phyloP scores from a whole-genome alignment of 1,284 basidiomycete genomes.

The Bondarzewia mesenterica region DNA sequence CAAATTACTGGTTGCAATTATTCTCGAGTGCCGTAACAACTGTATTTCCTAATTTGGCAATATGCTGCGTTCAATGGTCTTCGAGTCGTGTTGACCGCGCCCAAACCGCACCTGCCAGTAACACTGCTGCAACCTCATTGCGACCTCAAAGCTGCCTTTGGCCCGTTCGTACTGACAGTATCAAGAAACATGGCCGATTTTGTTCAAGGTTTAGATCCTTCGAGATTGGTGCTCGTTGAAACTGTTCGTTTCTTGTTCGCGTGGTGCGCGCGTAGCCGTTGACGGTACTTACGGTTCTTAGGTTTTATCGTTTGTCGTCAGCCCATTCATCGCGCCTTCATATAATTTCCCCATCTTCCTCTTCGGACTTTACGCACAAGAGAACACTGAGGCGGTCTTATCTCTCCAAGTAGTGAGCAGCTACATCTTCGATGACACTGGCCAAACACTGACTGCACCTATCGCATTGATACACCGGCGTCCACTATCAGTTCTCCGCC shows the following conservation, averaged over 20 bases:
- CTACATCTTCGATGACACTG: background rate
- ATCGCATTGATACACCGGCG: background rate
- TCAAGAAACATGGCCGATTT: slow-evolving; percentile 71
- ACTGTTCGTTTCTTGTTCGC: slow-evolving; percentile 34
- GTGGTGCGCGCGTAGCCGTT: background rate
- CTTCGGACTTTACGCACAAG: slow-evolving; percentile 65
- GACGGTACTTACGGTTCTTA: slow-evolving; percentile 14
- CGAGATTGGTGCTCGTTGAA: slow-evolving; percentile 55
- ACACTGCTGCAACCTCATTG: no score
- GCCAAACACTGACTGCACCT: slow-evolving; percentile 1
- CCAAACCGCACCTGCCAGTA: no score
- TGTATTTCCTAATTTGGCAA: no score
- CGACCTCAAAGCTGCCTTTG: no score
- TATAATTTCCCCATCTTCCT: slow-evolving; percentile 73
- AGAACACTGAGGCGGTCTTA: slow-evolving; percentile 52
- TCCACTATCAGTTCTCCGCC: slow-evolving; percentile 48
- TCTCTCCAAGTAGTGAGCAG: slow-evolving; percentile 52
- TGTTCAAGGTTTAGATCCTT: slow-evolving; percentile 59
- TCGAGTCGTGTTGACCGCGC: no score
- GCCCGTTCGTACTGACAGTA: no score
- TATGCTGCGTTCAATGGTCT: no score
- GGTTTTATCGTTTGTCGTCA: slow-evolving; percentile 51
- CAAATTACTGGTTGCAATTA: no score
- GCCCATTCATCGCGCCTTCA: slow-evolving; percentile 48
- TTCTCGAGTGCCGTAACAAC: no score